phyloP scores from a whole-genome alignment of 371 early-diverging fungal species.

The Vairimorpha apis region DNA sequence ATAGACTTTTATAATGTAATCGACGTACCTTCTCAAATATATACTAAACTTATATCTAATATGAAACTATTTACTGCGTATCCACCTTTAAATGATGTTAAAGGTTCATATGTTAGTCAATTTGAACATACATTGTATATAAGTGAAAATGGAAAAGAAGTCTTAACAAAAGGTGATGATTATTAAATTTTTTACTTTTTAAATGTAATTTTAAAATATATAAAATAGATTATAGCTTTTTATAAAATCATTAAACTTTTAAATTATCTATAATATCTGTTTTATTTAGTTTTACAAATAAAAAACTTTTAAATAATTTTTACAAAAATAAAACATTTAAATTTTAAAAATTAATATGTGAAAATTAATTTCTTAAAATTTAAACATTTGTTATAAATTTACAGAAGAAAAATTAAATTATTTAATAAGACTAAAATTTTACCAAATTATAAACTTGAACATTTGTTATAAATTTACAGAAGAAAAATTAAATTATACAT shows the following conservation, averaged over 20 bases:
- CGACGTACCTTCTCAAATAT: conserved; percentile 69
- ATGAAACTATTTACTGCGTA: conserved; percentile 75
- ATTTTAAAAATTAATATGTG: neutral
- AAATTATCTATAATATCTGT: too few relatives aligned
- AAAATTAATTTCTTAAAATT: too few relatives aligned
- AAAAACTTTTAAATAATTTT: neutral
- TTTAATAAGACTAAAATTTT: too few relatives aligned
- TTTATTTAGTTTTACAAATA: neutral
- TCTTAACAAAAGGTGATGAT: conserved; percentile 72
- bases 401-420: too few relatives aligned
- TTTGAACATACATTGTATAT: conserved; percentile 92
- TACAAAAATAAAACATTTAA: neutral
- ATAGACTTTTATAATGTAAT: conserved; percentile 80
- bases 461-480: too few relatives aligned
- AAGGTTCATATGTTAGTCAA: conserved; percentile 88
- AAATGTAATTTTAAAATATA: neutral
- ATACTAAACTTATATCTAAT: conserved; percentile 76
- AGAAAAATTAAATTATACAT: too few relatives aligned
- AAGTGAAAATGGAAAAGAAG: conserved; percentile 79
- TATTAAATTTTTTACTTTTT: conserved; percentile 60
- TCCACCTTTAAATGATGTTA: conserved; percentile 83
- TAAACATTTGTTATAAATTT: too few relatives aligned
- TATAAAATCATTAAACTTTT: neutral
- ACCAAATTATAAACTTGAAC: too few relatives aligned
- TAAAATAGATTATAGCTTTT: neutral